Evolutionary conservation across 768 basidiomycete species (phyloP), one percentile per base, ranked within the genome.

Genomic region (Rossbeevera mucosa): DNA sequence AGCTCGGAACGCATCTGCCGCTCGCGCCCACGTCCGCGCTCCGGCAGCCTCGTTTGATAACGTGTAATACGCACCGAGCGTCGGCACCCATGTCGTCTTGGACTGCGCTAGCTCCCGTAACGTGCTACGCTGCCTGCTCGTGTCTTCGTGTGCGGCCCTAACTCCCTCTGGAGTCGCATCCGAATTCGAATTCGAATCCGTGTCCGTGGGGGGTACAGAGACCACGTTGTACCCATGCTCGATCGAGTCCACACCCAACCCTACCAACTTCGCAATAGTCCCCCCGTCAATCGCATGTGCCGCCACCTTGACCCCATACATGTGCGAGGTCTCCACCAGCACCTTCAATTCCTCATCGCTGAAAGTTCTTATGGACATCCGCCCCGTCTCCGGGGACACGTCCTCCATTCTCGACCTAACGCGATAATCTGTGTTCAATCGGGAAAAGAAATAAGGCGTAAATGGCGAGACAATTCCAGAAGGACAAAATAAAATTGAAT

Each of bases 51-150:
- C 53, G 47, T 54, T 49, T 22, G 64, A 49, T 8, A 64, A 45
- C 11, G 74, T 74, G 44, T 78, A 75, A 58, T 69, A 79, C 7
- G 74, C 79, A 1, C 76, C 71, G 9, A 86, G 74, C 6, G 84
- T 86, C 7, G 83, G 83, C 2, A 80, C 79, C 78, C 80, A 85
- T 31, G 67, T 74, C 5, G 75, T 73, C 31, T 58, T 58, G 14
- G 55, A 67, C 41, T 57, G 48, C 36, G 62, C 57, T 44, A 52
- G 48, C 20, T 74, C 59, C 44, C 60, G 59, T 24, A 57, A 47
- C 22, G 26, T 28, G 2, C 44, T 14, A 14, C 51, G 40, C 24
- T n/a, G 14, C 5, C 29, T 7, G n/a, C 4, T 7, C 54, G 28
- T 20, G 69, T 67, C 18, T 13, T 30, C 29, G 29, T 12, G 29